phyloP scores from a whole-genome alignment of 2,329 filamentous ascomycete genomes.

The Ustulina deusta region DNA sequence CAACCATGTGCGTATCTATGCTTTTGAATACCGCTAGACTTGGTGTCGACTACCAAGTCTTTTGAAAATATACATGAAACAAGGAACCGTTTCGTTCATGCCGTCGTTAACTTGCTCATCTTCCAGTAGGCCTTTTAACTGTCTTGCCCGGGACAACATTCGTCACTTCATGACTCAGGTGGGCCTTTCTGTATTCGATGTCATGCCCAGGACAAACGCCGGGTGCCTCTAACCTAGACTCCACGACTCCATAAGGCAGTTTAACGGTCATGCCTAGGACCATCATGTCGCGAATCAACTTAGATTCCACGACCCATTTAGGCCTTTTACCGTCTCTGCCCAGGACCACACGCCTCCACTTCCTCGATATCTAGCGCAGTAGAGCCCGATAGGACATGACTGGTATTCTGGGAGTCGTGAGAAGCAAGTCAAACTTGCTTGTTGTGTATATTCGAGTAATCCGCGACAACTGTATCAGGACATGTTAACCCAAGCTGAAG shows the following conservation, averaged over 20 bases:
- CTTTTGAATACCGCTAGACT: conserved; percentile 41
- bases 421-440: not conserved
- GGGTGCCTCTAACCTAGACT: conserved; percentile 39
- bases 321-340: conserved; percentile 58
- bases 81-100: conserved; percentile 34
- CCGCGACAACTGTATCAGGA: not conserved
- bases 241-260: conserved; percentile 40
- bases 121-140: conserved; percentile 42
- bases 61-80: conserved; percentile 37
- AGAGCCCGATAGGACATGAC: not conserved
- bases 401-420: not conserved
- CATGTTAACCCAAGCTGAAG: conserved; percentile 3
- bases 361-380: not conserved
- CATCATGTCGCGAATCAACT: conserved; percentile 28
- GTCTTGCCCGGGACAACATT: conserved; percentile 47
- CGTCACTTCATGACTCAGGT: conserved; percentile 29
- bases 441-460: not conserved
- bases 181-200: conserved; percentile 33
- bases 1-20: conserved; percentile 40
- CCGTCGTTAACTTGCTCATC: conserved; percentile 31
- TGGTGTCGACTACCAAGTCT: conserved; percentile 35
- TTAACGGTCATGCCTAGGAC: conserved; percentile 42
- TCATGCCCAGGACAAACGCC: conserved; percentile 42
- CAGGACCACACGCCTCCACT: conserved; percentile 50
- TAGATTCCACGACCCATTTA: conserved; percentile 29